A percentile compares a stretch with the other conserved stretches of the same genome.
Evolutionary conservation across 495 filamentous ascomycete genomes (phyloP).

Genomic region (Daldinia childiae): DNA sequence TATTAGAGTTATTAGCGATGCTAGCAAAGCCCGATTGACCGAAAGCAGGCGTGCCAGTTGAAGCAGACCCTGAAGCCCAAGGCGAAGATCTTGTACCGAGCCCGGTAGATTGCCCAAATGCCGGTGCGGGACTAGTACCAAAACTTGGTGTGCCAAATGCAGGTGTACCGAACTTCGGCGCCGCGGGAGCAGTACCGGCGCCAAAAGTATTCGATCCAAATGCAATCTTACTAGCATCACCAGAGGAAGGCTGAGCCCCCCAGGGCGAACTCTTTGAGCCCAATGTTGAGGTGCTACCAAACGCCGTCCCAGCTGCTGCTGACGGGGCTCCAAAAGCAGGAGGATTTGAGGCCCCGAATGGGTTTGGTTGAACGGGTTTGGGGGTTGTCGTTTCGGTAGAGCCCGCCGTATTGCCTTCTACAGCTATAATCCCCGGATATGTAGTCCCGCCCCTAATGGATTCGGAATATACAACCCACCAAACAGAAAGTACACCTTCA

Average conservation of each 20-base stretch:
- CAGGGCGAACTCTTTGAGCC: conserved; percentile 56
- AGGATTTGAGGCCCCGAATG: conserved; percentile 33
- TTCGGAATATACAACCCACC: conserved; percentile 93
- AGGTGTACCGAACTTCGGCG: conserved; percentile 54
- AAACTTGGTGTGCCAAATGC: conserved; percentile 50
- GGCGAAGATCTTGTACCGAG: conserved; percentile 51
- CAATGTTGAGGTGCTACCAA: conserved; percentile 51
- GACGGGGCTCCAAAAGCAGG: conserved; percentile 48
- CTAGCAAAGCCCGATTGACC: conserved; percentile 52
- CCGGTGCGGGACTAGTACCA: conserved; percentile 46
- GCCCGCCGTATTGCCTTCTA: conserved; percentile 43
- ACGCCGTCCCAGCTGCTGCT: conserved; percentile 39
- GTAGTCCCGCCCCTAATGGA: conserved; percentile 76
- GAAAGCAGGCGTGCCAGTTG: conserved; percentile 48
- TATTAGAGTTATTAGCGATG: conserved; percentile 7
- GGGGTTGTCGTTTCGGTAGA: conserved; percentile 39
- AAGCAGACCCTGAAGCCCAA: conserved; percentile 51
- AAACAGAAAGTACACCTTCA: conserved; percentile 82
- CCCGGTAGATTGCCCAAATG: conserved; percentile 64
- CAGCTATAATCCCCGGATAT: conserved; percentile 73
- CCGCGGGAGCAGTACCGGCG: conserved; percentile 59
- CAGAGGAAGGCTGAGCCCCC: conserved; percentile 38
- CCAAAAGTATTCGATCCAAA: conserved; percentile 55
- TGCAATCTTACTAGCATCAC: conserved; percentile 45
- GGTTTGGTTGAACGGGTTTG: conserved; percentile 46